Evolutionary conservation across 306 rosid species (phyloP), one percentile per base, ranked within the genome.

Genomic region (Quercus gilva): DNA sequence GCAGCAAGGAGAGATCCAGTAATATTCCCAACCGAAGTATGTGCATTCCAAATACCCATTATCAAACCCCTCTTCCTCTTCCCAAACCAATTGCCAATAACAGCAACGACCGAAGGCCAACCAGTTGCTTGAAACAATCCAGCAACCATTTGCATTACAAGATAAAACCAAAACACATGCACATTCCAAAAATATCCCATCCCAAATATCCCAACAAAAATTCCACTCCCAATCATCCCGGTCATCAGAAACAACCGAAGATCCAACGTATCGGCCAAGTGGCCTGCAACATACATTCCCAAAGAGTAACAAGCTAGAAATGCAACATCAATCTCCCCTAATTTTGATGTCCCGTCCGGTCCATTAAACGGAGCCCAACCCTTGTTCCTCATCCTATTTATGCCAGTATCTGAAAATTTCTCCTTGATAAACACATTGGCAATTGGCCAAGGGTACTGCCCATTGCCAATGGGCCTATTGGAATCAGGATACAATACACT

Each of bases 81-180:
- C 37, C 95, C 98, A 75, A 94, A 94, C 98, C 98, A 94, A 67
- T 90, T 90, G 0, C 98, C 97, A 28, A 94, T 81, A 31, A 94
- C 98, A 11, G 97, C 98, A 13, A 94, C 97, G 43, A 94, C 98
- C 3, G 88, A 90, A 73, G 97, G 98, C 97, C 98, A 94, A 4
- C 98, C 95, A 0, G 98, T 94, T 2, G 98, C 94, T 43, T 94
- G 95, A 68, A 94, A 91, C 82, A 94, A 65, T 8, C 97, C 95
- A 1, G 97, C 97, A 11, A 85, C 55, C 97, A 91, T 91, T 55
- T 91, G 98, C 93, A 90, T 90, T 1, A 56, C 45, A 0, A 91
- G 88, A 56, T 76, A 90, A 52, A 83, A 94, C 85, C 90, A 86
- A 73, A 94, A 94, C 20, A 26, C 79, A 61, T 94, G 98, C 23